Evolutionary conservation across 2,329 filamentous ascomycete genomes (phyloP), one percentile per base, ranked within the genome.

Genomic region (Fulvia fulva): DNA sequence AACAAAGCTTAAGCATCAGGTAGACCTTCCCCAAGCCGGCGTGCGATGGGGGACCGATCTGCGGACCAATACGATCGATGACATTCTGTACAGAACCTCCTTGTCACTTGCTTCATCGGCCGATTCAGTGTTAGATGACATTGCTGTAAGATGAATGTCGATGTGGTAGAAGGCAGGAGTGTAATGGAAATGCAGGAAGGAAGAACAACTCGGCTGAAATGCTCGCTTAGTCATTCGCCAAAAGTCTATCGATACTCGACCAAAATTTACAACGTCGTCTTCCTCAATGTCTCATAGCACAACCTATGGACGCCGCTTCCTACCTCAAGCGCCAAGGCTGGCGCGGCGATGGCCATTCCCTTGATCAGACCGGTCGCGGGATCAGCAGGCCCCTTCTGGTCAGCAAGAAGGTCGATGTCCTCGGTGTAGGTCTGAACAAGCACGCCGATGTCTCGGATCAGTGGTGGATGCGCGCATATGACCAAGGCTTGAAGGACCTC

Each of bases 381-480:
- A 86, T 97, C 55, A 85, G 87, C 25, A 89, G 89, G 67, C 93
- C 93, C 5, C 82, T 97, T 26, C 85, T 96, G 37, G 83, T 96
- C 57, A 86, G 88, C 59, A 87, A 89, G 67, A 96, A 96, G 75
- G 82, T 87, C 67, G 89, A 96, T 73, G 88, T 83, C 26, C 81
- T 89, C 54, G 93, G 93, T 23, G 79, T 97, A 5, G 93, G 93
- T 55, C 86, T 89, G 71, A 91, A 90, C 73, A 84, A 84, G 64
- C 82, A 82, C 57, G 74, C 78, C 57, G 80, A 80, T 26, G 79
- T 83, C 30, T 80, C 82, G 66, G 93, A 97, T 71, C 91, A 96
- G 73, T 99, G 94, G 94, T 99, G 94, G 94, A 81, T 96, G 75
- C 88, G 90, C 58, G 94, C 94, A 11, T 97, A 96, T 66, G 93